Base-by-base conservation (phyloP, 2,329 filamentous ascomycete genomes). In the Lecanoromycetidae sp. region DNA sequence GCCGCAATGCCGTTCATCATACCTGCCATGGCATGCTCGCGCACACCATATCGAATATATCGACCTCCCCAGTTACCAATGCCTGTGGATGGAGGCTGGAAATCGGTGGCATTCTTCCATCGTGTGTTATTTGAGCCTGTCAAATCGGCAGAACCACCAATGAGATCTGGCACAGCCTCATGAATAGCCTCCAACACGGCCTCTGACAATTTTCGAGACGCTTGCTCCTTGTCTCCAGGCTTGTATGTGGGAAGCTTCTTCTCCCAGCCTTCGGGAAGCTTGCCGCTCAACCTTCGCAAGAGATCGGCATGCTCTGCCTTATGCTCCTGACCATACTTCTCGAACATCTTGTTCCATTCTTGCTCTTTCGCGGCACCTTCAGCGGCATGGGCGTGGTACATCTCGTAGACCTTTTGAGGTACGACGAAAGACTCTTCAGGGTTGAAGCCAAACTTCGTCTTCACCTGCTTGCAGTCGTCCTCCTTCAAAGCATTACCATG, bases 121-220 rank as follows among this genome's bases (percentile, higher is more conserved):
- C 88, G 82, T 58, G 91, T 98, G 74, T 96, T 82, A 79, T 98
- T 98, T 65, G 91, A 96, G 64, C 87, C 87, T 65, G 91, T 98
- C 76, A 98, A 70, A 76, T 98, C 91, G 59, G 91, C 91, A 56
- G 91, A 98, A 60, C 91, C 91, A 66, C 90, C 94, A 52, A 98
- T 69, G 50, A 98, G 81, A 71, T 96, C 91, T 57, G 91, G 91
- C 46, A 98, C 64, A 56, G 73, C 78, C 43, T 76, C 69, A 74
- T 94, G 79, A 61, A 98, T 82, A 69, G 88, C 90, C 72, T 82
- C 76, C 56, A 98, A 80, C 50, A 96, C 88, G 52, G 77, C 82
- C 78, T 98, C 90, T 56, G 90, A 96, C 51, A 96, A 82, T 76
- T 96, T 98, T 66, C 91, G 83, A 57, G 90, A 91, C 56, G 91